Percentiles rank a stretch among this genome's conserved stretches.
These are phyloP conservation scores for Carex pumila DNA, from an alignment of 176 grass and related monocot genomes.

Conservation along the genomic window DNA sequence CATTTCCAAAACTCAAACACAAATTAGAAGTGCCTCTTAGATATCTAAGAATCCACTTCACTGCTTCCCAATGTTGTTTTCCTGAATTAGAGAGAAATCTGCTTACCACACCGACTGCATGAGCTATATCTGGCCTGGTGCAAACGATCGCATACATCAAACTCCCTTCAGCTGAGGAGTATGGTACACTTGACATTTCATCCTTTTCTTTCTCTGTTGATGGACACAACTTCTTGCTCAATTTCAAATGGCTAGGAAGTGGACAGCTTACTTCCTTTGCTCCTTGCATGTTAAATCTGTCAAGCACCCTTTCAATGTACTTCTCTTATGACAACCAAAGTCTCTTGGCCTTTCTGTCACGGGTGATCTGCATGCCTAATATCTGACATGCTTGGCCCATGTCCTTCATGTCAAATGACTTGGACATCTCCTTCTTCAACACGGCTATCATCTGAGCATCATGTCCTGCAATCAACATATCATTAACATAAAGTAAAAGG, in stretches of 20 bases:
- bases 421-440: neutral
- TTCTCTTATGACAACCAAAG: neutral
- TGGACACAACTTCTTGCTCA: neutral
- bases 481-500: too few relatives aligned
- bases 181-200: neutral
- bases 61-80: neutral
- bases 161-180: neutral
- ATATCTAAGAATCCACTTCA: conserved; percentile 17
- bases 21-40: neutral
- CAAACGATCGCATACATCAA: conserved; percentile 18
- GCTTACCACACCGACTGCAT: neutral
- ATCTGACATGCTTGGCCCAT: neutral
- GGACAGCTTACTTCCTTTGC: neutral
- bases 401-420: neutral
- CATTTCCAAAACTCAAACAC: neutral
- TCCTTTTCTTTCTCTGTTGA: neutral
- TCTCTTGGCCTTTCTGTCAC: neutral
- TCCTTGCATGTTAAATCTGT: conserved; percentile 16
- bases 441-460: neutral
- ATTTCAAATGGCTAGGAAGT: neutral
- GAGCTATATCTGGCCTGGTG: neutral
- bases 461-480: too few relatives aligned
- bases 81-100: conserved; percentile 3
- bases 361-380: neutral
- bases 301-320: neutral